Base-by-base conservation (phyloP, 768 basidiomycete genomes). In the Austroboletus eburneus region DNA sequence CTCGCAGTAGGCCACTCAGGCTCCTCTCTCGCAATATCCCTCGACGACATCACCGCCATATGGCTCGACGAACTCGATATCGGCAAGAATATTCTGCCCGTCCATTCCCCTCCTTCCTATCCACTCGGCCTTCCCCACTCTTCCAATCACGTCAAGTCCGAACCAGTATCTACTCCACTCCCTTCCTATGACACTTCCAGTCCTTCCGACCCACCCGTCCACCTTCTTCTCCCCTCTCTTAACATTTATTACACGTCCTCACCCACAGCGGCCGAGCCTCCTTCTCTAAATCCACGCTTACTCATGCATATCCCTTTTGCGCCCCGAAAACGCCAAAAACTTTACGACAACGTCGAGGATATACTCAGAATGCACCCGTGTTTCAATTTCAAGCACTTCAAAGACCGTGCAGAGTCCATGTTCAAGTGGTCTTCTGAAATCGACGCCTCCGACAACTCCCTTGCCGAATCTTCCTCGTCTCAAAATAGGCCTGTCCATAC, bases 51-150 rank as follows among this genome's bases (percentile, higher is more conserved):
- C 34, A 67, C 75, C 9, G 64, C 74, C 40, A 72, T 83, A 34
- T 87, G 82, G 81, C 72, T 85, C 18, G 69, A 72, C 25, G 76
- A 81, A 55, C 72, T 80, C 29, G 73, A 78, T 35, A 61, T 69
- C 23, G 54, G 50, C 40, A 64, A 57, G 43, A 59, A 64, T 17
- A 44, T 60, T 43, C 42, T 59, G 12, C 50, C 58, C 34, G 45
- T 52, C 43, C 53, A 59, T 18, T 22, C 58, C 4, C 42, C 46
- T 23, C 58, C 43, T 17, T 50, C 29, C 20, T 53, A 43, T 33
- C 4, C 50, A 8, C 60, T 63, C 2, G 58, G 46, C 18, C 48
- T 50, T 9, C 29, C 52, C 3, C 54, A 57, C 17, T 9, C 53
- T 8, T 43, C 35, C 1, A 51, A 38, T 51, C 51, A 54, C 4